Evolutionary conservation across 805 yeast species (phyloP).

Genomic region (Saccharomycopsis selenospora): DNA sequence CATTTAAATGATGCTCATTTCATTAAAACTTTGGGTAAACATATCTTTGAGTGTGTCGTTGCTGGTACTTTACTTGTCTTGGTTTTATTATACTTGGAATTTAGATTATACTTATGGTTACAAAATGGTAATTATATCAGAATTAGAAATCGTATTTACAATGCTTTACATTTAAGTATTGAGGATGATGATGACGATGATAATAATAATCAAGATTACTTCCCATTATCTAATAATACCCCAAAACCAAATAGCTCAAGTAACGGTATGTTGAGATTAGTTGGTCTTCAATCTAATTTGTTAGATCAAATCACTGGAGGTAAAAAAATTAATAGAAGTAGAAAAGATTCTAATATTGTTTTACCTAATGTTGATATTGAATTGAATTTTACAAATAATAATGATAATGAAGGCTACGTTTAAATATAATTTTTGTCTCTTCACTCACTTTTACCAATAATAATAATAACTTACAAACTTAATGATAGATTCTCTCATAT

Average conservation of each 20-base stretch:
- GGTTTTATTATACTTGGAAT: slow-evolving; percentile 40
- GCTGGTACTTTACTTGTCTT: slow-evolving; percentile 60
- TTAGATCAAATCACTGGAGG: slow-evolving; percentile 17
- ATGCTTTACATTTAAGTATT: neutral
- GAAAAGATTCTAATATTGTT: slow-evolving; percentile 21
- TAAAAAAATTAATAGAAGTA: slow-evolving; percentile 15
- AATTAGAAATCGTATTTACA: slow-evolving; percentile 10
- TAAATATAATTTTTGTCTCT: no score
- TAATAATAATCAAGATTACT: neutral
- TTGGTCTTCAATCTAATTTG: slow-evolving; percentile 14
- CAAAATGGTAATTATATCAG: slow-evolving; percentile 25
- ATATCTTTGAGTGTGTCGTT: slow-evolving; percentile 62
- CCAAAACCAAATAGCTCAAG: neutral
- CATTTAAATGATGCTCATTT: slow-evolving; percentile 81
- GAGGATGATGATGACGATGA: slow-evolving; percentile 6
- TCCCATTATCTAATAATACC: neutral
- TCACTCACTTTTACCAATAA: no score
- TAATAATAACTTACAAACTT: no score
- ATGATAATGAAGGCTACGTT: no score
- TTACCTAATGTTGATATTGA: slow-evolving; percentile 22
- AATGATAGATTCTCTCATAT: no score
- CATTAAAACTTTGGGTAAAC: slow-evolving; percentile 65
- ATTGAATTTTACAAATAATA: slow-evolving; percentile 12
- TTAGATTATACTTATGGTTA: slow-evolving; percentile 37
- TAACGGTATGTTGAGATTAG: slow-evolving; percentile 18